A percentile compares a stretch with the other conserved stretches of the same genome.
phyloP scores from a whole-genome alignment of 805 yeast species.

The Jamesozyma hellenica region DNA sequence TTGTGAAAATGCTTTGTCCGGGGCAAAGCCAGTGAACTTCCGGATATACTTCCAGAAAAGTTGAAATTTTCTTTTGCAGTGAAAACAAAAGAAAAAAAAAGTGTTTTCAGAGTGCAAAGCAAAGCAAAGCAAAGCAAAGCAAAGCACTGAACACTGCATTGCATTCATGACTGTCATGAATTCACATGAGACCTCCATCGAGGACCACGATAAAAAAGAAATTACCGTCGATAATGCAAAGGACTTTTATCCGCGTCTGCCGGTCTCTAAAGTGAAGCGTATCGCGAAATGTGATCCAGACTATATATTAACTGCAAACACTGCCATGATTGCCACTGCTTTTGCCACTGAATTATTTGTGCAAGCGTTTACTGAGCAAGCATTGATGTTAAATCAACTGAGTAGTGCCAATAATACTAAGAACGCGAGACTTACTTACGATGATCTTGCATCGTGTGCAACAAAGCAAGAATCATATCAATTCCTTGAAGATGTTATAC shows the following conservation, averaged over 20 bases:
- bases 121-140: no score
- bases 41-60: no score
- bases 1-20: no score
- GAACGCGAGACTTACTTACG: slow-evolving; percentile 13
- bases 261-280: slow-evolving; percentile 21
- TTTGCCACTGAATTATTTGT: slow-evolving; percentile 25
- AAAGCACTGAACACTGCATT: no score
- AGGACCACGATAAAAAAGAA: no score
- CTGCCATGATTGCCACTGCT: slow-evolving; percentile 22
- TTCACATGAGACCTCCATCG: no score
- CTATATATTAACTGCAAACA: slow-evolving; percentile 16
- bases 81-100: no score
- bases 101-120: no score
- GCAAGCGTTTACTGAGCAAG: slow-evolving; percentile 20
- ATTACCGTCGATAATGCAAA: not conserved
- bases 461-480: slow-evolving; percentile 16
- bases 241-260: slow-evolving; percentile 8
- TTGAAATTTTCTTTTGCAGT: no score
- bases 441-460: slow-evolving; percentile 17
- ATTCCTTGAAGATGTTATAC: slow-evolving; percentile 22
- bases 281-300: slow-evolving; percentile 25
- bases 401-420: not conserved
- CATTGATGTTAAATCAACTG: slow-evolving; percentile 15
- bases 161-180: not conserved
- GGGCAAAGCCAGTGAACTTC: no score